Evolutionary conservation across 495 filamentous ascomycete species (phyloP).

Genomic region (Hypomontagnella submonticulosa): DNA sequence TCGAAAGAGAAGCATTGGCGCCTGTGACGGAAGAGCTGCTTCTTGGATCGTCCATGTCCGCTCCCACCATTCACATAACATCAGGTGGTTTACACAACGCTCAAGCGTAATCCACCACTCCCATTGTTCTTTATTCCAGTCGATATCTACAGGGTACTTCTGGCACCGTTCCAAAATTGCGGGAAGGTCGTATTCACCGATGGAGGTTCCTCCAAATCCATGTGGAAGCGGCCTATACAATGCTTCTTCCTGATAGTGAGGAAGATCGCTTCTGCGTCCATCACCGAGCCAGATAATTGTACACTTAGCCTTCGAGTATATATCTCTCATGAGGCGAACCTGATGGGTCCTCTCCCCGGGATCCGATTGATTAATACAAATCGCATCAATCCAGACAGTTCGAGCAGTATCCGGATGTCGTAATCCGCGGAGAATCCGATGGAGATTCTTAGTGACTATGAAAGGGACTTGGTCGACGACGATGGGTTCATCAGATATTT

Average conservation of each 20-base stretch:
- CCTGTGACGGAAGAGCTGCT: too few relatives aligned
- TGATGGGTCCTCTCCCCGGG: conserved; percentile 34
- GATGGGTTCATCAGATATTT: neutral
- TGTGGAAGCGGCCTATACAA: conserved; percentile 3
- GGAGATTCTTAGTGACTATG: neutral
- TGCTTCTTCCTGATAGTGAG: too few relatives aligned
- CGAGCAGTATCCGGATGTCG: neutral
- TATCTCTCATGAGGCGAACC: conserved; percentile 37
- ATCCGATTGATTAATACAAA: conserved; percentile 49
- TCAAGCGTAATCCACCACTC: neutral
- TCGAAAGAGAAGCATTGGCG: too few relatives aligned
- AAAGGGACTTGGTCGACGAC: neutral
- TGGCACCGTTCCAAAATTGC: neutral
- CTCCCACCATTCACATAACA: too few relatives aligned
- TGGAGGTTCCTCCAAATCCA: neutral
- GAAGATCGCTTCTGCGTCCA: too few relatives aligned
- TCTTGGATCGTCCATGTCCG: too few relatives aligned
- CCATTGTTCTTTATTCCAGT: neutral
- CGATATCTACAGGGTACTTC: neutral
- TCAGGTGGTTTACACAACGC: neutral
- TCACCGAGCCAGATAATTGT: conserved; percentile 11
- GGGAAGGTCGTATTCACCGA: conserved; percentile 15
- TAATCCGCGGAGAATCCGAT: conserved; percentile 1
- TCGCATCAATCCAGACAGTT: conserved; percentile 44
- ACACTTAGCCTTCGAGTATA: conserved; percentile 27